Evolutionary conservation across 345 rosid genomes (phyloP), one percentile per base, ranked within the genome.

Genomic region (Anacardium occidentale): DNA sequence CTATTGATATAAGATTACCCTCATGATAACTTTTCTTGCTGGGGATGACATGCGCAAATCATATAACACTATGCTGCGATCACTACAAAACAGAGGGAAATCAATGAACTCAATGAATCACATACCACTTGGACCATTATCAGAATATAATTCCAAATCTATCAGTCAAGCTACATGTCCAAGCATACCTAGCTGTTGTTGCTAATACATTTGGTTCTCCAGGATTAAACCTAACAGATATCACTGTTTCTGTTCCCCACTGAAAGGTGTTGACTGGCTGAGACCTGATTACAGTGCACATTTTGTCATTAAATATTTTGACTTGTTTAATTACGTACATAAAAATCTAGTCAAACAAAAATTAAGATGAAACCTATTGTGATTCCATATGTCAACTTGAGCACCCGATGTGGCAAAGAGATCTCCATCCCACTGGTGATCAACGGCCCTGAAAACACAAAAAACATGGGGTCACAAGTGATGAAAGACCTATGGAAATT

Each of bases 321-420:
- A 53, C 21, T 34, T 34, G 34, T 10, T 37, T 26, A 26, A 18
- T 62, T 55, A 58, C 5, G 44, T 32, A 53, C 50, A 20, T 56
- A 62, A 57, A 14, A 10, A 32, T 53, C 59, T 26, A 26, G 60
- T 47, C 4, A 42, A 45, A 59, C 53, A 69, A 24, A 60, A 50
- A 66, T 32, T 42, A 58, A 62, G 70, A 76, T 75, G 62, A 53
- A 79, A 94, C 99, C 99, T 92, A 75, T 91, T 93, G 74, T 91
- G 97, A 81, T 91, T 87, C 97, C 98, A 95, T 84, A 93, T 83
- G 74, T 95, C 98, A 18, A 95, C 80, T 81, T 87, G 98, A 70
- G 98, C 98, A 62, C 99, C 96, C 52, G 88, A 91, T 5, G 98
- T 95, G 62, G 94, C 99, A 85, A 95, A 93, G 47, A 87, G 87